Percentiles rank a stretch among this genome's conserved stretches.
These are phyloP conservation scores for Hypoxylon sp. DNA, from an alignment of 2,329 filamentous ascomycete genomes.

Conservation along the genomic window DNA sequence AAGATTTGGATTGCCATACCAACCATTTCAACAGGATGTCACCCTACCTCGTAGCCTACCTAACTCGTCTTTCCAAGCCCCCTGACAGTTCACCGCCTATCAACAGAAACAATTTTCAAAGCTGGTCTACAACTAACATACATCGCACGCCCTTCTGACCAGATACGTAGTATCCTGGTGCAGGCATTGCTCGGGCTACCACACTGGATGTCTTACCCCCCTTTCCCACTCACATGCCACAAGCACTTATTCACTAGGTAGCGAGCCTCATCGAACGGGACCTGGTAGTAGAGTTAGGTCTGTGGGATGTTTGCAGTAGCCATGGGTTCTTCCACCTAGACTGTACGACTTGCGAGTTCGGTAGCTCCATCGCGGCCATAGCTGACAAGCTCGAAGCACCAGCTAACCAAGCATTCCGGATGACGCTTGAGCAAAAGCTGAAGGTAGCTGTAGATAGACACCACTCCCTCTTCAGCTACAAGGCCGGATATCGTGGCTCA, in stretches of 20 bases:
- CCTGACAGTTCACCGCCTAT: neutral
- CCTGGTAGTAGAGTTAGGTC: neutral
- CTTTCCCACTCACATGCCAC: neutral
- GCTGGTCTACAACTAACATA: neutral
- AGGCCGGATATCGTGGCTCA: neutral
- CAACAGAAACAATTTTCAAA: neutral
- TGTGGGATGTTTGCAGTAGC: conserved; percentile 1
- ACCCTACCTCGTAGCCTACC: neutral
- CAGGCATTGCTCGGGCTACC: conserved; percentile 3
- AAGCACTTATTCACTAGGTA: neutral
- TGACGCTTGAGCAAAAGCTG: neutral
- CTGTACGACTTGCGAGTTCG: neutral
- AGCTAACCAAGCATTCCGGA: neutral
- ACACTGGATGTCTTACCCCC: neutral
- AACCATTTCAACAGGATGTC: neutral
- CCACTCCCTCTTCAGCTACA: neutral
- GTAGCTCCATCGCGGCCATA: neutral
- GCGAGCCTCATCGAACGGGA: conserved; percentile 3
- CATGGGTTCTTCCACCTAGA: neutral
- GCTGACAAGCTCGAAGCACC: neutral
- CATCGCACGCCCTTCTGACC: neutral
- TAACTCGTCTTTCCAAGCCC: neutral
- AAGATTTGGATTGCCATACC: neutral
- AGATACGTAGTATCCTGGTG: neutral
- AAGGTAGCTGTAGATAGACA: neutral